Percentiles rank a stretch among this genome's conserved stretches.
Conservation (phyloP, 129 eudicot genomes). For the Tanacetum coccineum region DNA sequence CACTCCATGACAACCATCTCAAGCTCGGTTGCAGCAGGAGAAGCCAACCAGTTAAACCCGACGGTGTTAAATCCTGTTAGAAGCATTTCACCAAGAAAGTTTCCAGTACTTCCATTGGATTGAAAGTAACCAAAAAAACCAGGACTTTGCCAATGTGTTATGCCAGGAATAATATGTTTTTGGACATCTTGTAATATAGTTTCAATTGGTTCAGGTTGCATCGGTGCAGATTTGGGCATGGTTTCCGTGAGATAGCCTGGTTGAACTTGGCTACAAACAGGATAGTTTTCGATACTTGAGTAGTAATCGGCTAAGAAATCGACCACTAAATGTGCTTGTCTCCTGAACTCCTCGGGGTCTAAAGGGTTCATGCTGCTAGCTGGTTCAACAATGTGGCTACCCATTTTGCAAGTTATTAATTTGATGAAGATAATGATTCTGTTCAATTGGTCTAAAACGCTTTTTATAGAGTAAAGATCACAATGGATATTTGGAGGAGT, state of each 20-base stretch:
- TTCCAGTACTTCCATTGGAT: conserved; percentile 30
- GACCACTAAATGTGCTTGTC: conserved; percentile 33
- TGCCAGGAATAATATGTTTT: conserved; percentile 33
- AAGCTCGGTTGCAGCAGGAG: conserved; percentile 38
- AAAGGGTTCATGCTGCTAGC: conserved; percentile 22
- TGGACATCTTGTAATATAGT: conserved; percentile 30
- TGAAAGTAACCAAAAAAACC: conserved; percentile 34
- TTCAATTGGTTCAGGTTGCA: conserved; percentile 29
- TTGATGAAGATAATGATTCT: no score
- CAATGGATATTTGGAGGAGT: no score
- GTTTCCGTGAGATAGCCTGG: conserved; percentile 12
- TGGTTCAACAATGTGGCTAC: not conserved
- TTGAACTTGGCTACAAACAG: conserved; percentile 9
- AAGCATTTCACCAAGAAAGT: conserved; percentile 35
- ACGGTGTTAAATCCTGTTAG: conserved; percentile 33
- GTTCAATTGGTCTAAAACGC: no score
- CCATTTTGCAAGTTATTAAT: not conserved
- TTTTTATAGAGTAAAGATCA: no score
- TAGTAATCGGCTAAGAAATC: conserved; percentile 39
- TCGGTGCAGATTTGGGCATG: conserved; percentile 30
- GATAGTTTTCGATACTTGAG: not conserved
- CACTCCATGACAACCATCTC: conserved; percentile 41
- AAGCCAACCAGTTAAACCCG: conserved; percentile 39
- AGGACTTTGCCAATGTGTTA: conserved; percentile 45
- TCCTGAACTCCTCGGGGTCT: conserved; percentile 34